Conservation (phyloP, 176 grass and related monocot genomes). For the Oryza meyeriana region DNA sequence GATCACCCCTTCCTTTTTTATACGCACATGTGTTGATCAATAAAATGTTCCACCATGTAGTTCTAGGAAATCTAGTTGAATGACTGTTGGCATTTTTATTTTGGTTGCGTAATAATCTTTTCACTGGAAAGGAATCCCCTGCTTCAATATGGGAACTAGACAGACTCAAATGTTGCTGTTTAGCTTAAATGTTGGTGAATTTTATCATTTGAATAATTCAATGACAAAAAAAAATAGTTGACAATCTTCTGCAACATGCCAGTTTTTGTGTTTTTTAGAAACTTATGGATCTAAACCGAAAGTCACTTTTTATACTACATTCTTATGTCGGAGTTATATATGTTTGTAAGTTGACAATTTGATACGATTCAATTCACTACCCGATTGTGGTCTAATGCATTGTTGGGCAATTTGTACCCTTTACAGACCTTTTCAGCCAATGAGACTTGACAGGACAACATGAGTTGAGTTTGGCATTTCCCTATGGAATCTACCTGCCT, state of each 20-base stretch:
- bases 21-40: neutral
- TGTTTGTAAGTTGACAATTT: neutral
- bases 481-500: neutral
- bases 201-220: neutral
- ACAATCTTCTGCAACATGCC: neutral
- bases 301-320: neutral
- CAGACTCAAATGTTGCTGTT: neutral
- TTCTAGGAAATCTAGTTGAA: neutral
- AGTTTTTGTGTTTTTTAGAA: neutral
- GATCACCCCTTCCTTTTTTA: neutral
- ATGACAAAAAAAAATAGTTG: neutral
- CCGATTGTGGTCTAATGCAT: neutral
- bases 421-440: neutral
- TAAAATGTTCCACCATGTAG: neutral
- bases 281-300: neutral
- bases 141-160: neutral
- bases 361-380: neutral
- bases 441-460: neutral
- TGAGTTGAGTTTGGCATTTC: neutral
- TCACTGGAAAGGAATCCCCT: neutral
- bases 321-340: neutral
- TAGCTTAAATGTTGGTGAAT: neutral
- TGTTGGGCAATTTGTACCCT: neutral
- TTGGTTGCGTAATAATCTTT: neutral
- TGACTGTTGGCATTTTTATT: neutral